These are phyloP conservation scores for Gelatoporia subvermispora DNA, from an alignment of 768 basidiomycete species.

Conservation along the genomic window DNA sequence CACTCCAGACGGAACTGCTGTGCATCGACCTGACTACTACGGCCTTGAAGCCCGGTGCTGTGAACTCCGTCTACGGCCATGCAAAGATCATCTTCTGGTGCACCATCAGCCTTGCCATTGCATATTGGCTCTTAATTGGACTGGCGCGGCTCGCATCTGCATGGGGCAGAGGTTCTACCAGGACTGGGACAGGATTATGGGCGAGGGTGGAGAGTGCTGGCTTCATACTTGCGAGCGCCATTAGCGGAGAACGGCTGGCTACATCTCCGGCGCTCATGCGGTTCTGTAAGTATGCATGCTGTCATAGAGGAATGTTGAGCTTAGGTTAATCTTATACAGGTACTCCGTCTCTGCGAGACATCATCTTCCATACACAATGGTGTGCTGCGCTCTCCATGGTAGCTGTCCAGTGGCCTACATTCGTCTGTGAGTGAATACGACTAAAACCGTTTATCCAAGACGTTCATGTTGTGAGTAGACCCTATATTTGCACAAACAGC, in stretches of 20 bases:
- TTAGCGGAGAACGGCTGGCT: constrained; percentile 87
- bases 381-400: constrained; percentile 86
- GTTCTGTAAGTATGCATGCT: constrained; percentile 58
- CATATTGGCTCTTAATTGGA: constrained; percentile 82
- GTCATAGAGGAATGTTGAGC: background rate
- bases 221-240: constrained; percentile 86
- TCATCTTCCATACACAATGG: constrained; percentile 93
- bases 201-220: constrained; percentile 76
- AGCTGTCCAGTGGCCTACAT: constrained; percentile 91
- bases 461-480: constrained; percentile 41
- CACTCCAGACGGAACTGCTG: constrained; percentile 72
- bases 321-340: constrained; percentile 39
- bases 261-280: constrained; percentile 82
- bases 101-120: constrained; percentile 66
- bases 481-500: constrained; percentile 85
- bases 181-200: constrained; percentile 61
- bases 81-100: constrained; percentile 69
- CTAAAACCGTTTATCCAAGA: constrained; percentile 2
- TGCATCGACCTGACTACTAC: constrained; percentile 80
- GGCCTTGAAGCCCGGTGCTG: constrained; percentile 57
- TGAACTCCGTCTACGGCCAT: constrained; percentile 56
- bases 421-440: constrained; percentile 60
- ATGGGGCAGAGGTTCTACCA: constrained; percentile 66
- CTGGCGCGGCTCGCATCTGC: constrained; percentile 78
- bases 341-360: constrained; percentile 88